These are phyloP conservation scores for Venturia aucupariae DNA, from an alignment of 2,329 filamentous ascomycete species.

Conservation along the genomic window DNA sequence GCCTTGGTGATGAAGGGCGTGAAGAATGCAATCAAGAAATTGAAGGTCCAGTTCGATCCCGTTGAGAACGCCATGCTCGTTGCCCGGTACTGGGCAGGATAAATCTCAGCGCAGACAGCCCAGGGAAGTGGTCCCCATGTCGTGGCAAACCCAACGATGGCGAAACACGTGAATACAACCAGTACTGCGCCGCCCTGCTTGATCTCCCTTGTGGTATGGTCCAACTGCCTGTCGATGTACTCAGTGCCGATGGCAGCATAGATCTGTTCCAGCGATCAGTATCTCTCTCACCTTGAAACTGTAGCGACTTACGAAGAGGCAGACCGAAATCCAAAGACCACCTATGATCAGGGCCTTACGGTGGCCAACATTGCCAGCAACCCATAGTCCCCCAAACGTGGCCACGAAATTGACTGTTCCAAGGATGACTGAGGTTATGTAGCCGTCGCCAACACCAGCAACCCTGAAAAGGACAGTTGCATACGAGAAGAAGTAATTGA, in stretches of 20 bases:
- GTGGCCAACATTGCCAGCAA: slow-evolving; percentile 38
- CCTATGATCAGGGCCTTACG: slow-evolving; percentile 36
- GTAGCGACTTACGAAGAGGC: slow-evolving; percentile 40
- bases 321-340: slow-evolving; percentile 42
- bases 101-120: slow-evolving; percentile 59
- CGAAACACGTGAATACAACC: slow-evolving; percentile 60
- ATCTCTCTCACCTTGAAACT: background rate
- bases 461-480: slow-evolving; percentile 37
- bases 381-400: slow-evolving; percentile 36
- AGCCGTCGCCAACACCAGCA: slow-evolving; percentile 33
- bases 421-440: slow-evolving; percentile 39
- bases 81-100: slow-evolving; percentile 45
- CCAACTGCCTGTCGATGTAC: slow-evolving; percentile 20
- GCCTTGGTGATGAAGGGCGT: slow-evolving; percentile 66
- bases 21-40: slow-evolving; percentile 52
- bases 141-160: slow-evolving; percentile 56
- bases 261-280: background rate
- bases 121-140: slow-evolving; percentile 65
- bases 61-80: slow-evolving; percentile 37
- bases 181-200: slow-evolving; percentile 45
- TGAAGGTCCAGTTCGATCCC: slow-evolving; percentile 35
- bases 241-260: background rate
- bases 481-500: slow-evolving; percentile 56
- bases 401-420: slow-evolving; percentile 39
- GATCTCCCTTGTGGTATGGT: background rate